Base-by-base conservation (phyloP, 805 yeast species). In the Scheffersomyces stipitis region DNA sequence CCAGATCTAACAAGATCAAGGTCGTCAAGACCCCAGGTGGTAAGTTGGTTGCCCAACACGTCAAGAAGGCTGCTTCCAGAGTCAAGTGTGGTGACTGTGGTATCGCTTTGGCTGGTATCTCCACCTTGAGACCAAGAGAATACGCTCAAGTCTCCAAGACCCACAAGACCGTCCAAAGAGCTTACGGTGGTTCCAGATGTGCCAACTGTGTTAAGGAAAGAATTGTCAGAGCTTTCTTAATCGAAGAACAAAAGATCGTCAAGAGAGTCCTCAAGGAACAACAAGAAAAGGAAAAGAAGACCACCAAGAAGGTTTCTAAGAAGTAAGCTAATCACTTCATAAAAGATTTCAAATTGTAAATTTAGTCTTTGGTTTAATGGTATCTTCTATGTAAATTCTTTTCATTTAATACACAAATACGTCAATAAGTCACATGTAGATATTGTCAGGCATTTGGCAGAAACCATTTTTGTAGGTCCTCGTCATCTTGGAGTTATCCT, bases 1-100 rank as follows among this genome's bases (percentile, higher is more conserved):
- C 99, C 84, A 85, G 83, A 76, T 93, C 99, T 63, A 93, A 93
- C 96, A 87, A 86, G 81, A 91, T 93, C 81, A 91, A 86, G 90
- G 95, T 91, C 76, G 96, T 91, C 65, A 93, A 91, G 87, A 93
- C 99, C 77, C 99, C 99, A 76, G 99, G 99, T 83, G 98, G 98
- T 71, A 85, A 84, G 76, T 83, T 93, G 76, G 83, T 89, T 71
- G 96, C 96, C 69, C 96, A 90, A 76, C 99, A 93, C 80, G 79
- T 88, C 68, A 87, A 87, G 85, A 89, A 89, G 83, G 66, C 67
- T 58, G 96, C 88, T 64, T 70, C 95, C 64, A 81, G 87, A 77
- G 84, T 83, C 68, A 83, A 81, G 71, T 83, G 90, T 79, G 90
- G 90, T 80, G 90, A 83, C 80, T 80, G 86, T 74, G 90, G 90